Conservation (phyloP, 2,329 filamentous ascomycete genomes). For the Talaromyces sp. region DNA sequence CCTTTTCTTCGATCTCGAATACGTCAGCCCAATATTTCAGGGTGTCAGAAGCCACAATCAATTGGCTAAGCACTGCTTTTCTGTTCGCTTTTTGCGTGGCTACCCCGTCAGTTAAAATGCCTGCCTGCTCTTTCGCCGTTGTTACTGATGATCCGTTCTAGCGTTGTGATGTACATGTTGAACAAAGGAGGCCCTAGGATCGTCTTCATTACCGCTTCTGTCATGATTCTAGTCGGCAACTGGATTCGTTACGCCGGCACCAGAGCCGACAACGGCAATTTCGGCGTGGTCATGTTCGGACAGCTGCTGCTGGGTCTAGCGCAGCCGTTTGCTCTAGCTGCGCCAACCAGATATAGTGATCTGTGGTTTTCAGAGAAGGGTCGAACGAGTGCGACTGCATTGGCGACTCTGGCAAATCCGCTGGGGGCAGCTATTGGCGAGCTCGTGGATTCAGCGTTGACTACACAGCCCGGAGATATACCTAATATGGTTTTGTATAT, state of each 20-base stretch:
- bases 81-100: conserved; percentile 76
- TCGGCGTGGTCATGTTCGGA: conserved; percentile 79
- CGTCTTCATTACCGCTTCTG: conserved; percentile 69
- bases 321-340: conserved; percentile 87
- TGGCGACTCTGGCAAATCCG: conserved; percentile 83
- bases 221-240: conserved; percentile 76
- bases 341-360: conserved; percentile 87
- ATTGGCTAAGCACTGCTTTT: conserved; percentile 89
- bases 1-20: conserved; percentile 78
- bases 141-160: conserved; percentile 18
- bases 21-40: conserved; percentile 71
- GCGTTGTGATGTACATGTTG: conserved; percentile 69
- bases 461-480: conserved; percentile 59
- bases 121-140: background rate
- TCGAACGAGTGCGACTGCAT: conserved; percentile 79
- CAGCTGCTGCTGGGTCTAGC: conserved; percentile 86
- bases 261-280: conserved; percentile 58
- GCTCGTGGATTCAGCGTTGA: conserved; percentile 78
- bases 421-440: conserved; percentile 86
- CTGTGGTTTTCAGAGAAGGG: conserved; percentile 88
- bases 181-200: conserved; percentile 73
- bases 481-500: conserved; percentile 82
- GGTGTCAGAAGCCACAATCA: conserved; percentile 72
- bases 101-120: conserved; percentile 54
- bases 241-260: conserved; percentile 84